Conservation (phyloP, 2,329 filamentous ascomycete species). For the Metarhizium brunneum region DNA sequence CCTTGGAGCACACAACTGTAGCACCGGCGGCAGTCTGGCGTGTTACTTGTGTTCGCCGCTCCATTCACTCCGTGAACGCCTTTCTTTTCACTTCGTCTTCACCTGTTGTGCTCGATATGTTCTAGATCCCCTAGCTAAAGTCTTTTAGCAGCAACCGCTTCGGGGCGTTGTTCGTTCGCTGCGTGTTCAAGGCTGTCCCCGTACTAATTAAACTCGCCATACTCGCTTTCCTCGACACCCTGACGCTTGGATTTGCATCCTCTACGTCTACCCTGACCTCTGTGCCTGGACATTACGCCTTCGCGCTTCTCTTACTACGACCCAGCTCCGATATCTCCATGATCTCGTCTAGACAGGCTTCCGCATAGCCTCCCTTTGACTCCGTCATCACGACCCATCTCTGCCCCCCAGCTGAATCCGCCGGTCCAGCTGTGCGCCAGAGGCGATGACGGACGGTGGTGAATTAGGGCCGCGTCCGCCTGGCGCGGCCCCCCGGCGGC, state of each 20-base stretch:
- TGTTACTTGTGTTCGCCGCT: neutral
- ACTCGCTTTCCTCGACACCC: neutral
- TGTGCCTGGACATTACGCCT: neutral
- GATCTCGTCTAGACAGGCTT: neutral
- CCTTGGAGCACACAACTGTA: neutral
- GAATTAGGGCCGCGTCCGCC: constrained; percentile 11
- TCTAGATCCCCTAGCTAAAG: neutral
- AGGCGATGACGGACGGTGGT: constrained; percentile 14
- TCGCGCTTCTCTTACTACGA: too few species aligned
- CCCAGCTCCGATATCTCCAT: neutral
- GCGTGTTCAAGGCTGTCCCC: neutral
- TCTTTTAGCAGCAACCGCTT: neutral
- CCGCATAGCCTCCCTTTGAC: constrained; percentile 5
- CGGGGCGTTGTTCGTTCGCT: neutral
- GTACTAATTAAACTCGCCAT: neutral
- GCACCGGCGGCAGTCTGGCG: too few species aligned
- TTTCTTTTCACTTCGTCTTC: neutral
- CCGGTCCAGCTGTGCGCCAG: constrained; percentile 10
- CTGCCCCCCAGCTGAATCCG: constrained; percentile 6
- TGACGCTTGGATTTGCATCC: neutral
- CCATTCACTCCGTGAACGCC: neutral
- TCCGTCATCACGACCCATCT: neutral
- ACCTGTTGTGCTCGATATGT: neutral
- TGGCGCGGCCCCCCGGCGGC: constrained; percentile 15
- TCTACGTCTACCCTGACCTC: neutral